A percentile compares a stretch with the other conserved stretches of the same genome.
Evolutionary conservation across 306 rosid species (phyloP).

Genomic region (Citrullus mucosospermus): DNA sequence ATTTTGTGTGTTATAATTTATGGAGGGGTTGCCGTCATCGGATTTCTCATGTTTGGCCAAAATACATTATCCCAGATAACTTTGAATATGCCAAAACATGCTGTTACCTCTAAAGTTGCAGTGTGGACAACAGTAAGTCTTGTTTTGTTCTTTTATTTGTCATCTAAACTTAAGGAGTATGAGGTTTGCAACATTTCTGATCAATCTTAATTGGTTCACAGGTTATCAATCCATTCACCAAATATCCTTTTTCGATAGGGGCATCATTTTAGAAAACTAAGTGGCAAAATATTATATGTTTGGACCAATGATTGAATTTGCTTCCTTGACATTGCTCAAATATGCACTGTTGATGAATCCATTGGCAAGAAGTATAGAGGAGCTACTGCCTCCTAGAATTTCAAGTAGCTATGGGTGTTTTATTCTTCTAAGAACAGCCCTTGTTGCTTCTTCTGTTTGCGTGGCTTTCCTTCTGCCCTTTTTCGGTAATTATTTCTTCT

Average conservation of each 20-base stretch:
- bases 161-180: background rate
- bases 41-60: conserved; percentile 73
- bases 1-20: conserved; percentile 37
- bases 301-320: background rate
- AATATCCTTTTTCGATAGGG: conserved; percentile 45
- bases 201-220: conserved; percentile 19
- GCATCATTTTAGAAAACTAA: conserved; percentile 5
- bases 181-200: conserved; percentile 3
- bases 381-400: conserved; percentile 41
- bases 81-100: conserved; percentile 47
- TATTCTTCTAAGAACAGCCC: conserved; percentile 48
- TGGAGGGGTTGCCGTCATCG: conserved; percentile 50
- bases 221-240: conserved; percentile 63
- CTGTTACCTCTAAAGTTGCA: conserved; percentile 46
- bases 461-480: conserved; percentile 68
- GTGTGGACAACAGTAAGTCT: conserved; percentile 59
- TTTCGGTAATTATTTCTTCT: conserved; percentile 35
- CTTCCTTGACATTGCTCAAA: conserved; percentile 40
- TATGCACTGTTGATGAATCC: conserved; percentile 80
- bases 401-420: conserved; percentile 43
- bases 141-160: background rate
- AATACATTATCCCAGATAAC: conserved; percentile 52
- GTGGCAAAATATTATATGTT: background rate
- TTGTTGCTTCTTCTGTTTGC: conserved; percentile 48
- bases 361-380: conserved; percentile 66